These are phyloP conservation scores for Neurospora sp. DNA, from an alignment of 495 filamentous ascomycete species.

Conservation along the genomic window DNA sequence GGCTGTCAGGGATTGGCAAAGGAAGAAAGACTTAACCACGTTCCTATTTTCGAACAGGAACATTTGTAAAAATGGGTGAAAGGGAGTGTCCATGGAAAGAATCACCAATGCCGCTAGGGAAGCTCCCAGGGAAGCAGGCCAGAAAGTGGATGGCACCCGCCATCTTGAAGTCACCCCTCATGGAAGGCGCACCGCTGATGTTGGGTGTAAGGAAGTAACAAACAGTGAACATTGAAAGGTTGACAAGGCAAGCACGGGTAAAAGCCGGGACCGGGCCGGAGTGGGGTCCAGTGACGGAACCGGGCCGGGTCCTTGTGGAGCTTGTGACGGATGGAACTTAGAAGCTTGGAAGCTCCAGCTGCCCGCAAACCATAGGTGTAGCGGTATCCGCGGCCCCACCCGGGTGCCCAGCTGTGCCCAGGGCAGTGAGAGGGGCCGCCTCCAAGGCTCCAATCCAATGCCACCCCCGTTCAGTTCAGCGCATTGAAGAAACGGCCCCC, in stretches of 20 bases:
- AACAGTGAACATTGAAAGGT: background rate
- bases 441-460: background rate
- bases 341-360: background rate
- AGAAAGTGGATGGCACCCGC: background rate
- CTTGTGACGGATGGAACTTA: background rate
- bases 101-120: background rate
- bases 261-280: background rate
- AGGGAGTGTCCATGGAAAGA: background rate
- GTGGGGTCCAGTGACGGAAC: background rate
- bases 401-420: background rate
- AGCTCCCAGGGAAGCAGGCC: background rate
- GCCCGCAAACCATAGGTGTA: background rate
- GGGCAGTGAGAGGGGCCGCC: background rate
- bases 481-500: background rate
- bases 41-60: background rate
- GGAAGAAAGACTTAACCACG: background rate
- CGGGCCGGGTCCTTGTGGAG: background rate
- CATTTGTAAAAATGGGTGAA: background rate
- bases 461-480: background rate
- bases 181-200: background rate
- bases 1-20: too few relatives aligned
- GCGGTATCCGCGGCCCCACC: background rate
- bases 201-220: background rate
- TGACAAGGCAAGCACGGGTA: background rate
- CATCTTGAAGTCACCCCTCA: background rate